Base-by-base conservation (phyloP, 345 rosid genomes). In the Eucalyptus erythrocorys region DNA sequence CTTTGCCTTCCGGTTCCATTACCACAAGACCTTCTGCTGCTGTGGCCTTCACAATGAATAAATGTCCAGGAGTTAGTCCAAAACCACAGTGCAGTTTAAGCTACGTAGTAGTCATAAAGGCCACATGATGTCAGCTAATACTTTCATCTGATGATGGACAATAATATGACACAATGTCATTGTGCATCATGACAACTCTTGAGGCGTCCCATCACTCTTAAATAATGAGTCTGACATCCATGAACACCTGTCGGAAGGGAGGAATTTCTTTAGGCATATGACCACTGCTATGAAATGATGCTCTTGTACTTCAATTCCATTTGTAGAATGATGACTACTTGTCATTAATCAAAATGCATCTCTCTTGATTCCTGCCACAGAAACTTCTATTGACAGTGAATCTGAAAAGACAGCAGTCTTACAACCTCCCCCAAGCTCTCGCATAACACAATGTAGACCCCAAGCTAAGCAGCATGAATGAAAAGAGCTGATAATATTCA, bases 1-100 rank as follows among this genome's bases (percentile, higher is more conserved):
- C 55, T 94, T 94, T 17, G 95, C 93, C 40, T 92, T 93, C 64
- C 90, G 93, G 30, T 94, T 93, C 91, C 94, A 93, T 89, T 93
- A 91, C 91, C 95, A 93, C 82, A 89, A 91, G 53, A 91, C 94
- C 34, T 93, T 92, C 88, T 94, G 95, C 87, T 92, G 94, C 82
- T 93, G 96, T 14, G 91, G 92, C 49, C 91, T 94, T 51, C 91
- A 88, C 88, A 93, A 93, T 51, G 26, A 85, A 55, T 93, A 79
- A 92, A 61, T n/a, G 86, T 85, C 91, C 22, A 50, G 45, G 30
- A 86, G 9, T 48, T 10, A 86, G 43, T 86, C 87, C 55, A 51
- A 51, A 86, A 49, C 47, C 17, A 51, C 47, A 40, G 82, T 37
- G 47, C 82, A 76, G 47, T 76, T 76, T 76, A 76, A 76, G 47